These are phyloP conservation scores for Coemansia reversa DNA, from an alignment of 192 early-diverging fungal genomes.

Conservation along the genomic window DNA sequence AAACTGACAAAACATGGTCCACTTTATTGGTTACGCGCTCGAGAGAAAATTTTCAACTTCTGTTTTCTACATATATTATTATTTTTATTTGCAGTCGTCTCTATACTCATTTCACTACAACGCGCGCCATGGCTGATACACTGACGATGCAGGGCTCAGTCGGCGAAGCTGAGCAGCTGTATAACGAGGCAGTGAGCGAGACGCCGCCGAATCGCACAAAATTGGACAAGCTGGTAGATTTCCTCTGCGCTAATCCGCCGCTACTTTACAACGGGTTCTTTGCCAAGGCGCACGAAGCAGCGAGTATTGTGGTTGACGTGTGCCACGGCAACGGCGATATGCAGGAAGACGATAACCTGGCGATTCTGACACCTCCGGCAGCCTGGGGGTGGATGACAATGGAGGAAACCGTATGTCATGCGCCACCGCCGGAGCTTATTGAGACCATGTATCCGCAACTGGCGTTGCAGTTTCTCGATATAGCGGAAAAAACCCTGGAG, in stretches of 20 bases:
- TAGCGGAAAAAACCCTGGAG: conserved; percentile 27
- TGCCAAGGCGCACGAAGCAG: conserved; percentile 36
- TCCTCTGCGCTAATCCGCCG: conserved; percentile 31
- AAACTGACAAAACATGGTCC: no score
- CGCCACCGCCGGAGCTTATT: conserved; percentile 20
- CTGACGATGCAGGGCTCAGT: no score
- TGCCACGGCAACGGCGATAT: conserved; percentile 11
- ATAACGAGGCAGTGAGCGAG: conserved; percentile 37
- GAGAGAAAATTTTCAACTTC: no score
- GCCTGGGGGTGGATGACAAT: conserved; percentile 53
- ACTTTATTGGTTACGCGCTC: no score
- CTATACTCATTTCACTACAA: no score
- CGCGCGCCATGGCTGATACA: not conserved
- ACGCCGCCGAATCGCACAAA: conserved; percentile 49
- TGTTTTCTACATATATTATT: no score
- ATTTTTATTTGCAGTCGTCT: no score
- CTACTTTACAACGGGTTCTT: conserved; percentile 39
- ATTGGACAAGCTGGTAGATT: conserved; percentile 41
- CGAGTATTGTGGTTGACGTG: conserved; percentile 23
- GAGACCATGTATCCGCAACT: conserved; percentile 31
- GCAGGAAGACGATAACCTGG: conserved; percentile 30
- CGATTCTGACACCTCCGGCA: conserved; percentile 44
- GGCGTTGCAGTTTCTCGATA: conserved; percentile 24
- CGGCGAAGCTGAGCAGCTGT: conserved; percentile 17
- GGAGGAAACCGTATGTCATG: conserved; percentile 39